Percentiles rank a stretch among this genome's conserved stretches.
Conservation (phyloP, 176 grass and related monocot species). For the Rhynchospora tenuis region DNA sequence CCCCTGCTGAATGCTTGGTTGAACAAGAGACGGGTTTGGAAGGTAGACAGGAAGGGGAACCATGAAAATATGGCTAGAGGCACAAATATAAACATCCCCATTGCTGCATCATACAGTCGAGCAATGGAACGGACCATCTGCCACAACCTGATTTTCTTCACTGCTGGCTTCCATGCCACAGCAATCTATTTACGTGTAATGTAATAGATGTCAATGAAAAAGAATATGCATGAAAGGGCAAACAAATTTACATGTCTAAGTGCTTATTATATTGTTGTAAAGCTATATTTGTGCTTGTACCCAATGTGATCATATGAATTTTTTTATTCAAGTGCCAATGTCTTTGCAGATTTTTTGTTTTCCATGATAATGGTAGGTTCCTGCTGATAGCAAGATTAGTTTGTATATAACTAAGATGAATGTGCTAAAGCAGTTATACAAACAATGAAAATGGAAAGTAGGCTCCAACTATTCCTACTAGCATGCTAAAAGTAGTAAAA, state of each 20-base stretch:
- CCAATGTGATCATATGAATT: background rate
- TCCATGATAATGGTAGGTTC: background rate
- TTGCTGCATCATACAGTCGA: slow-evolving; percentile 72
- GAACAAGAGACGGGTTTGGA: slow-evolving; percentile 85
- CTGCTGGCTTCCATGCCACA: slow-evolving; percentile 57
- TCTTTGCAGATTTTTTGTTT: background rate
- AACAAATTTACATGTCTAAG: background rate
- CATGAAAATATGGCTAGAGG: slow-evolving; percentile 71
- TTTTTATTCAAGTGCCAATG: background rate
- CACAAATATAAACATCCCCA: slow-evolving; percentile 65
- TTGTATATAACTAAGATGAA: background rate
- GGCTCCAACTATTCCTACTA: background rate
- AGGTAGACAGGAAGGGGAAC: slow-evolving; percentile 89
- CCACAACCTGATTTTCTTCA: slow-evolving; percentile 42
- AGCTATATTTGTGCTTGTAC: background rate
- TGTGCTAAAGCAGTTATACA: background rate
- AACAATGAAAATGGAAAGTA: background rate
- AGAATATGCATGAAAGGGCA: background rate
- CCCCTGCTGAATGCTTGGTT: slow-evolving; percentile 96
- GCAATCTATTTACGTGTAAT: slow-evolving; percentile 59
- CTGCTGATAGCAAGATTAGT: background rate
- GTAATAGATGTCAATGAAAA: background rate
- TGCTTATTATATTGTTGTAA: background rate
- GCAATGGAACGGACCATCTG: slow-evolving; percentile 70
- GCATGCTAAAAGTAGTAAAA: background rate